These are phyloP conservation scores for Penicillium arizonense DNA, from an alignment of 495 filamentous ascomycete species.

Conservation along the genomic window DNA sequence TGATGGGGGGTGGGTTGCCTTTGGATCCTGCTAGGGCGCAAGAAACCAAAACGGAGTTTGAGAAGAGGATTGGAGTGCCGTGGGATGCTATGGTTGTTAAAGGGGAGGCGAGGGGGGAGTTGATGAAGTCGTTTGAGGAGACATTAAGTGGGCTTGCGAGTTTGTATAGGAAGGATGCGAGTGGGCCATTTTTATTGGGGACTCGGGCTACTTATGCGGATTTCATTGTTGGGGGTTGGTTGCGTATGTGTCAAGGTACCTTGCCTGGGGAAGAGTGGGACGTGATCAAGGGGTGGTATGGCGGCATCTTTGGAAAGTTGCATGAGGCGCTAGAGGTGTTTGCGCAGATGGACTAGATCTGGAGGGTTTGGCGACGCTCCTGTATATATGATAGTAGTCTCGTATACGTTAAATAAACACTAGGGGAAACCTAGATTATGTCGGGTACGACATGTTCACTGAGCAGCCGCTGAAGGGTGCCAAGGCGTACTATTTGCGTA, in stretches of 20 bases:
- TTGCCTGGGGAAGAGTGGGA: slow-evolving; percentile 49
- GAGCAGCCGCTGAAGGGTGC: slow-evolving; percentile 43
- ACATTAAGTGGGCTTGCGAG: slow-evolving; percentile 42
- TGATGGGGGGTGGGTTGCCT: slow-evolving; percentile 34
- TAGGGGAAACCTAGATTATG: neutral
- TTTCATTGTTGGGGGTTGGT: slow-evolving; percentile 60
- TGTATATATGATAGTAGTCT: no score
- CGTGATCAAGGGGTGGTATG: slow-evolving; percentile 51
- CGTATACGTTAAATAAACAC: no score
- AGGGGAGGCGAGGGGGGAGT: slow-evolving; percentile 41
- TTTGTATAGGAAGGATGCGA: slow-evolving; percentile 34
- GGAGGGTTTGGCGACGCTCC: no score
- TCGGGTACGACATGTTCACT: slow-evolving; percentile 46
- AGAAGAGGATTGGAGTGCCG: slow-evolving; percentile 37
- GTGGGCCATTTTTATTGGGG: slow-evolving; percentile 53
- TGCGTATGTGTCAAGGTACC: slow-evolving; percentile 40
- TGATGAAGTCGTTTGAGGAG: slow-evolving; percentile 32
- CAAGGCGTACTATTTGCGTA: slow-evolving; percentile 26
- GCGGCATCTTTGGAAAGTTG: slow-evolving; percentile 44
- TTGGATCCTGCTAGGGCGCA: slow-evolving; percentile 46
- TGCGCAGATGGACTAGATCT: slow-evolving; percentile 23
- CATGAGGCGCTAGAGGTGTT: slow-evolving; percentile 43
- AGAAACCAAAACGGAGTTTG: slow-evolving; percentile 42
- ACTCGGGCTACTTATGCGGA: slow-evolving; percentile 55
- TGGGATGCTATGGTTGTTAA: slow-evolving; percentile 48